These are phyloP conservation scores for Bryum argenteum DNA, from an alignment of 225 moss, liverwort and hornwort genomes.

Conservation along the genomic window DNA sequence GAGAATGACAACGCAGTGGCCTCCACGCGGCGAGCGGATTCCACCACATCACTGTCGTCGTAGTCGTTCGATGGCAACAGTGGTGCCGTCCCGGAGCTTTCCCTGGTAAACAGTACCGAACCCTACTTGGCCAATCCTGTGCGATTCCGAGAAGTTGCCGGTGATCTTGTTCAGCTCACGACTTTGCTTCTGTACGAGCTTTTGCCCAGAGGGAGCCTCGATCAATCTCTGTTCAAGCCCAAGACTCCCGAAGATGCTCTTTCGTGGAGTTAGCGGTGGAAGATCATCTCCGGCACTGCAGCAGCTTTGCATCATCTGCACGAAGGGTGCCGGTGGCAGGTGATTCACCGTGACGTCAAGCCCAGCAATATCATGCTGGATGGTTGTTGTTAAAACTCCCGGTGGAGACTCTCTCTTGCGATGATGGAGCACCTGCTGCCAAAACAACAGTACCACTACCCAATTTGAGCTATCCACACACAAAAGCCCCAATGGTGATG, in stretches of 20 bases:
- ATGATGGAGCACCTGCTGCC: conserved; percentile 37
- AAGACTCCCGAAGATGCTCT: no score
- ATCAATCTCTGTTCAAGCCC: no score
- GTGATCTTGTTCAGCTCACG: conserved; percentile 88
- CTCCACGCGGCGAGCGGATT: conserved; percentile 13
- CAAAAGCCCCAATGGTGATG: no score
- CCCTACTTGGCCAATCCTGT: conserved; percentile 94
- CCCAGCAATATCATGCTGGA: no score
- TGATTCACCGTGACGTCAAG: no score
- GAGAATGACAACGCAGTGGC: conserved; percentile 18
- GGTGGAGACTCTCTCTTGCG: conserved; percentile 38
- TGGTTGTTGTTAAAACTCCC: conserved; percentile 31
- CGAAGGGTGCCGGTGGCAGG: no score
- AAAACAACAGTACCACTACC: neutral
- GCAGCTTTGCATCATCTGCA: no score
- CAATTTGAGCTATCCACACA: conserved; percentile 27
- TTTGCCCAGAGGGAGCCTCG: no score
- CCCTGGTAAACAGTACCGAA: conserved; percentile 92
- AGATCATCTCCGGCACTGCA: no score
- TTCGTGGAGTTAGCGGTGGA: no score
- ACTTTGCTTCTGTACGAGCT: no score
- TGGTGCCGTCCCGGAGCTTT: conserved; percentile 76
- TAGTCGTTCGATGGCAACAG: conserved; percentile 90
- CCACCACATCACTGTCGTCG: conserved; percentile 29
- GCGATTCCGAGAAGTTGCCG: conserved; percentile 83